phyloP scores from a whole-genome alignment of 257 asterid species.

The Plantago major region DNA sequence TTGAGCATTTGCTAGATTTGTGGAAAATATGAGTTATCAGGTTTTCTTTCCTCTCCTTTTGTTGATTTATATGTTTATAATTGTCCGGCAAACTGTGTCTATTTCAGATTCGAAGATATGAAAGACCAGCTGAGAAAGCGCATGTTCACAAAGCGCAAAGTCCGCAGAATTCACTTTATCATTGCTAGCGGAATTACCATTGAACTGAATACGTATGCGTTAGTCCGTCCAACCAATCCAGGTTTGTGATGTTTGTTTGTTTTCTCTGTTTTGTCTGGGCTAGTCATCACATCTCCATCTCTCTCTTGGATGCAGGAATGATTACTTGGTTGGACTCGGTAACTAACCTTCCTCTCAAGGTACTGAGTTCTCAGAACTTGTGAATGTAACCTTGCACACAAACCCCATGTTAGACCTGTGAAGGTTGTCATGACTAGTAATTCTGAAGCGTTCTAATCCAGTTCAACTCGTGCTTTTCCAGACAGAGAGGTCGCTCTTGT shows the following conservation, averaged over 20 bases:
- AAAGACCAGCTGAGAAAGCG: slow-evolving; percentile 85
- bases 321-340: slow-evolving; percentile 93
- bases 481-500: slow-evolving; percentile 78
- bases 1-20: slow-evolving; percentile 10
- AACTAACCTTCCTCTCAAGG: slow-evolving; percentile 84
- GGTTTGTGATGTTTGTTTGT: slow-evolving; percentile 39
- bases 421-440: slow-evolving; percentile 1
- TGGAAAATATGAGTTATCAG: slow-evolving; percentile 7
- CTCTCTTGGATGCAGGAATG: slow-evolving; percentile 48
- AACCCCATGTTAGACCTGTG: slow-evolving; percentile 14
- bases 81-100: slow-evolving; percentile 17
- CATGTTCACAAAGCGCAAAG: slow-evolving; percentile 88
- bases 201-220: slow-evolving; percentile 76
- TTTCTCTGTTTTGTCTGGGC: slow-evolving; percentile 12
- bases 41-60: slow-evolving; percentile 9
- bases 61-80: slow-evolving; percentile 13
- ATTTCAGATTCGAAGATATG: slow-evolving; percentile 81
- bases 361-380: slow-evolving; percentile 18
- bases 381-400: slow-evolving; percentile 14
- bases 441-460: slow-evolving; percentile 18
- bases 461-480: slow-evolving; percentile 31
- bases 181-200: slow-evolving; percentile 67
- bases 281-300: slow-evolving; percentile 20
- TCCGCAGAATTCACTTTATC: slow-evolving; percentile 67
- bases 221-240: slow-evolving; percentile 91